Conservation (phyloP, 352 stramenopile genomes). For the Phytophthora syringae region DNA sequence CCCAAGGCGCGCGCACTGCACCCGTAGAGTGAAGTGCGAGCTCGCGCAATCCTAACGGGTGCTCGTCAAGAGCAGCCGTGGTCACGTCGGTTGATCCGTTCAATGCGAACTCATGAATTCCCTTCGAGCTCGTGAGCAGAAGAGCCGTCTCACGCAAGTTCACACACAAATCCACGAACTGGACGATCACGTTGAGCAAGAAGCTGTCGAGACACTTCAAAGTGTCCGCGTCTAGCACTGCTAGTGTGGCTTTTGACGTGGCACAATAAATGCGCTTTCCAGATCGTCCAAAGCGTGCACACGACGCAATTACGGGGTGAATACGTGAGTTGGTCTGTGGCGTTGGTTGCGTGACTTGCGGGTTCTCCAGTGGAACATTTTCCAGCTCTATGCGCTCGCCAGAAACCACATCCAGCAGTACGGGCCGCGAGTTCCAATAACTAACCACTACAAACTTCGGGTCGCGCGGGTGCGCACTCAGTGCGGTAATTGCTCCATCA, state of each 20-base stretch:
- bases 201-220: slow-evolving; percentile 54
- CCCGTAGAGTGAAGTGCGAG: slow-evolving; percentile 65
- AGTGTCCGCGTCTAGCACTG: slow-evolving; percentile 61
- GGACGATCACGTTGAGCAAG: slow-evolving; percentile 60
- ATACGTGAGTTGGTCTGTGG: slow-evolving; percentile 56
- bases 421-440: slow-evolving; percentile 59
- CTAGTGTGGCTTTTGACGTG: slow-evolving; percentile 71
- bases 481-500: slow-evolving; percentile 56
- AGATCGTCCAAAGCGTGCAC: slow-evolving; percentile 56
- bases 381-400: slow-evolving; percentile 37
- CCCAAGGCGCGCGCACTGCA: slow-evolving; percentile 76
- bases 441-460: slow-evolving; percentile 65
- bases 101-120: slow-evolving; percentile 70
- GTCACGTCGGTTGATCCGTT: slow-evolving; percentile 8
- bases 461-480: slow-evolving; percentile 63
- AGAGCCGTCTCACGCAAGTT: slow-evolving; percentile 59
- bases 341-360: slow-evolving; percentile 50
- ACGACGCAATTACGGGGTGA: slow-evolving; percentile 62
- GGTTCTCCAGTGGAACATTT: slow-evolving; percentile 56
- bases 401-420: slow-evolving; percentile 58
- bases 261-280: slow-evolving; percentile 71
- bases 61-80: not conserved
- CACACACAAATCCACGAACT: slow-evolving; percentile 73
- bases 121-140: slow-evolving; percentile 74
- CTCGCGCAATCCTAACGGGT: slow-evolving; percentile 44